phyloP scores from a whole-genome alignment of 139 green algal species.

The Microglena sp. region DNA sequence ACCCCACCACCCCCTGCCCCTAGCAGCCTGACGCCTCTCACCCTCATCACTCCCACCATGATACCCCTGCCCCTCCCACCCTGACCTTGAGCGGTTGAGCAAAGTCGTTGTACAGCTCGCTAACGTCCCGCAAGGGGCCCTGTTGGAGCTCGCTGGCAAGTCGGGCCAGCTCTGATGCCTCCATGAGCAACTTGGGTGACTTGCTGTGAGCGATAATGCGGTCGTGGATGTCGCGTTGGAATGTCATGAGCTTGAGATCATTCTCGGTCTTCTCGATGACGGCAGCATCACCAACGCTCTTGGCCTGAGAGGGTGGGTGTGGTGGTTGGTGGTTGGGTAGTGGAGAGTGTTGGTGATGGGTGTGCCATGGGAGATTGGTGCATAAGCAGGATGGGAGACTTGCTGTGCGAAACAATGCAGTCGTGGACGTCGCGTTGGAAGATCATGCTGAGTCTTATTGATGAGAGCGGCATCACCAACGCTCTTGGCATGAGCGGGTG shows the following conservation, averaged over 20 bases:
- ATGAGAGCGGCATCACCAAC: conserved; percentile 40
- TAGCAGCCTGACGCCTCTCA: too few species aligned
- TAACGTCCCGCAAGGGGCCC: conserved; percentile 34
- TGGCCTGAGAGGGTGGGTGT: too few species aligned
- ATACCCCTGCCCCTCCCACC: not conserved
- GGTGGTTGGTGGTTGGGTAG: too few species aligned
- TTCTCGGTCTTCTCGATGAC: conserved; percentile 40
- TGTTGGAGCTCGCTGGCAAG: conserved; percentile 15
- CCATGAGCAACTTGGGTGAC: not conserved
- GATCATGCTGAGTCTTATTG: conserved; percentile 38
- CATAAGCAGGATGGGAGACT: not conserved
- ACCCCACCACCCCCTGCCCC: too few species aligned
- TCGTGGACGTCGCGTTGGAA: conserved; percentile 30
- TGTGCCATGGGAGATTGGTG: too few species aligned
- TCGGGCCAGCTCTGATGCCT: conserved; percentile 22
- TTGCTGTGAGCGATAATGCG: not conserved
- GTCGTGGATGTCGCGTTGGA: conserved; percentile 29
- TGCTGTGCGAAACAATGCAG: not conserved
- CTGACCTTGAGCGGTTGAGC: conserved; percentile 39
- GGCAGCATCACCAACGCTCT: conserved; percentile 38
- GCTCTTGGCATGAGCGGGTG: conserved; percentile 53
- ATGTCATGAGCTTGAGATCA: conserved; percentile 31
- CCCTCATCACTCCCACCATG: too few species aligned
- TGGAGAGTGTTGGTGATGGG: too few species aligned
- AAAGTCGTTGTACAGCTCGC: conserved; percentile 74